Evolutionary conservation across 2,329 filamentous ascomycete genomes (phyloP).

Genomic region (Fusarium penzigii): DNA sequence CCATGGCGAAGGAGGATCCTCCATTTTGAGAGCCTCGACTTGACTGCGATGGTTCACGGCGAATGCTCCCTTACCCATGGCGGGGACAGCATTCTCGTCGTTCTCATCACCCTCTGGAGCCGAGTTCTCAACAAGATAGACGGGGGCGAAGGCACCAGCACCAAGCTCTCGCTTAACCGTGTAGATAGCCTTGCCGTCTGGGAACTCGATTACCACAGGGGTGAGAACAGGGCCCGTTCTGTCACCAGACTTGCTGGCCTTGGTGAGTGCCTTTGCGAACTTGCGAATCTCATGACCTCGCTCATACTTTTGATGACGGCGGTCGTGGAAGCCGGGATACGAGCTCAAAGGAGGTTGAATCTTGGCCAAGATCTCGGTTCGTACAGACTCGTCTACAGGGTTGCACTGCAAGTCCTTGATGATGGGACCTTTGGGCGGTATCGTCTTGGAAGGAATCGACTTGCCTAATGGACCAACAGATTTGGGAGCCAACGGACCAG

Average conservation of each 20-base stretch:
- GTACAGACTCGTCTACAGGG: constrained; percentile 76
- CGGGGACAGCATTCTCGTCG: constrained; percentile 45
- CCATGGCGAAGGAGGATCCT: constrained; percentile 85
- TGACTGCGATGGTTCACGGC: constrained; percentile 55
- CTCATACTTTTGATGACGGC: constrained; percentile 62
- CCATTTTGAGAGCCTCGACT: constrained; percentile 92
- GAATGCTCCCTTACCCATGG: constrained; percentile 65
- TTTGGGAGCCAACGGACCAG: constrained; percentile 52
- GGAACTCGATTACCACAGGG: constrained; percentile 68
- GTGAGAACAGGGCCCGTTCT: constrained; percentile 59
- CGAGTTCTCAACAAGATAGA: constrained; percentile 86
- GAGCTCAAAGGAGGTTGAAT: constrained; percentile 71
- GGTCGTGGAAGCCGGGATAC: constrained; percentile 80
- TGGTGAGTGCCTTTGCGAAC: constrained; percentile 68
- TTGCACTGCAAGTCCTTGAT: constrained; percentile 86
- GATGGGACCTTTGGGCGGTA: constrained; percentile 65
- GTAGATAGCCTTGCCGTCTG: constrained; percentile 67
- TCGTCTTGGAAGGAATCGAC: constrained; percentile 38
- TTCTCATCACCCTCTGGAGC: constrained; percentile 47
- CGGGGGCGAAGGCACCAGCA: constrained; percentile 90
- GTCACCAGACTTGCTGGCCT: constrained; percentile 59
- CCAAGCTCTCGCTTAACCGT: constrained; percentile 83
- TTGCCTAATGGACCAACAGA: constrained; percentile 37
- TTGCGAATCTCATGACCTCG: constrained; percentile 77
- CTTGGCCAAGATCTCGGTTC: constrained; percentile 72